Base-by-base conservation (phyloP, 768 basidiomycete genomes). In the Nidula microcarpa region DNA sequence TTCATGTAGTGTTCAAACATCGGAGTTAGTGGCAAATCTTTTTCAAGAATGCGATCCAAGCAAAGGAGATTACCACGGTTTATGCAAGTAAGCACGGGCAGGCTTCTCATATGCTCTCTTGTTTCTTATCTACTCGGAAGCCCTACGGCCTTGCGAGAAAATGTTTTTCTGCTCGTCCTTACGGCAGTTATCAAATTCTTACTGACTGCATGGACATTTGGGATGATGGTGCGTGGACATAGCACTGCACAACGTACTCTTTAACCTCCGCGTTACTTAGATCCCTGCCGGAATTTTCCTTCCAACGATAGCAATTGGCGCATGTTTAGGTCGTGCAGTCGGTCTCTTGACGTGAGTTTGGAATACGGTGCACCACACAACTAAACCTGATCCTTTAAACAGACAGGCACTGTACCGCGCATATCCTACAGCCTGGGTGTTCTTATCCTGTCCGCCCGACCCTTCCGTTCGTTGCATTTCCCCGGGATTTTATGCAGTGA, bases 21-120 rank as follows among this genome's bases (percentile, higher is more conserved):
- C 90, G 0, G 90, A 93, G 63, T 75, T 94, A 17, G 92, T 94
- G 6, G 82, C 88, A 8, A 88, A 87, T 60, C 79, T 94, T 10
- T 89, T 94, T 67, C 84, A 86, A 57, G 91, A 94, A 67, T 95
- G 93, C 62, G 84, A 87, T 61, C 69, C 84, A 7, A 68, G 69
- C 4, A 86, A 81, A 60, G 77, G 78, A 6, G 84, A 87, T 61
- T 86, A 82, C 56, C 87, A 87, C 58, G 87, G 87, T 2, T 73
- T 94, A 33, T 95, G 92, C 85, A 88, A 89, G 87, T 88, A 61
- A 58, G 85, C 67, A 11, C 3, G 50, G 7, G 32, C 37, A 11
- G 23, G 4, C 4, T 23, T 23, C 23, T 23, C 4, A 23, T 23
- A 23, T 23, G 23, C 23, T 23, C 23, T 23, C 23, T 23, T 23